These are phyloP conservation scores for Angomonas desouzai DNA, from an alignment of 208 protist genomes.

Conservation along the genomic window DNA sequence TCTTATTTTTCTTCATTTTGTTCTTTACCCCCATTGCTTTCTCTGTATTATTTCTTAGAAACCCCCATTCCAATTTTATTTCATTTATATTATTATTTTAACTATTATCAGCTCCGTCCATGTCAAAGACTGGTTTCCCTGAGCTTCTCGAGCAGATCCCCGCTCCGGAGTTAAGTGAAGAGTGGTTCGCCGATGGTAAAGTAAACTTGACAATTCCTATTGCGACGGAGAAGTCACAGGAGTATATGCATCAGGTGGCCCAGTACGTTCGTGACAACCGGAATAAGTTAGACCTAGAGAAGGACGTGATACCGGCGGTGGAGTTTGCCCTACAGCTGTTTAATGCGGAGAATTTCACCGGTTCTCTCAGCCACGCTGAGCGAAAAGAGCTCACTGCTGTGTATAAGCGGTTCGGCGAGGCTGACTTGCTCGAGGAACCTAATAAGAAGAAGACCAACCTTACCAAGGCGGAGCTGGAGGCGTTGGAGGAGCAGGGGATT, in stretches of 20 bases:
- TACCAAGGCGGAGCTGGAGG: slow-evolving; percentile 14
- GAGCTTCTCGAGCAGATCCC: slow-evolving; percentile 58
- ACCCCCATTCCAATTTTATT: not conserved
- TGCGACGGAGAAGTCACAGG: slow-evolving; percentile 21
- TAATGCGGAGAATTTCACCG: slow-evolving; percentile 85
- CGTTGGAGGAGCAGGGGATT: not conserved
- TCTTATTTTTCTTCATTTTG: slow-evolving; percentile 16
- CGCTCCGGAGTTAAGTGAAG: slow-evolving; percentile 30
- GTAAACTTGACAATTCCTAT: slow-evolving; percentile 39
- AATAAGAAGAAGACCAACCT: not conserved
- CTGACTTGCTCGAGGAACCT: not conserved
- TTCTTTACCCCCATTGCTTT: slow-evolving; percentile 9
- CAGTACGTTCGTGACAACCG: slow-evolving; percentile 29
- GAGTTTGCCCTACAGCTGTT: slow-evolving; percentile 78
- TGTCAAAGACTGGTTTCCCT: slow-evolving; percentile 17
- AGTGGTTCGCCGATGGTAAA: slow-evolving; percentile 26
- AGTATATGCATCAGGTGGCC: slow-evolving; percentile 46
- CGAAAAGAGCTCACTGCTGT: slow-evolving; percentile 30
- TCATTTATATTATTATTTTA: no score
- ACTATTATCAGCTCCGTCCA: no score
- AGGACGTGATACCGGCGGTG: slow-evolving; percentile 54
- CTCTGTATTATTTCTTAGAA: not conserved
- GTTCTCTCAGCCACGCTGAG: slow-evolving; percentile 63
- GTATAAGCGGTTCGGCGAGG: slow-evolving; percentile 36
- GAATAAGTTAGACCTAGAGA: slow-evolving; percentile 11